These are phyloP conservation scores for Parastagonospora avenae DNA, from an alignment of 2,329 filamentous ascomycete genomes.

Conservation along the genomic window DNA sequence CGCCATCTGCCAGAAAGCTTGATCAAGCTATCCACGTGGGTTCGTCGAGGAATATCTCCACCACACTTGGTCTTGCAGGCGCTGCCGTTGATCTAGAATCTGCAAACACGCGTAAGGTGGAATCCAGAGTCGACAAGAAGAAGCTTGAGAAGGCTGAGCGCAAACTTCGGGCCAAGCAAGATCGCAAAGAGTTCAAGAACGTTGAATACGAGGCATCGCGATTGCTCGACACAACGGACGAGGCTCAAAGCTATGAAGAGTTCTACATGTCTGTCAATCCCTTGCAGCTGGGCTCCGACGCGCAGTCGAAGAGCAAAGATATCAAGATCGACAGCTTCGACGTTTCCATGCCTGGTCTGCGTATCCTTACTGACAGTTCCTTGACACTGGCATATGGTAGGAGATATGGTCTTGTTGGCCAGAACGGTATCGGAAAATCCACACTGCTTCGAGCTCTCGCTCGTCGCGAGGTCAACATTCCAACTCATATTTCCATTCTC, in stretches of 20 bases:
- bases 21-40: slow-evolving; percentile 96
- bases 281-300: slow-evolving; percentile 78
- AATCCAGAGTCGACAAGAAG: slow-evolving; percentile 97
- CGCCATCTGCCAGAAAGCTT: slow-evolving; percentile 79
- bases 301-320: slow-evolving; percentile 86
- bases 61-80: slow-evolving; percentile 85
- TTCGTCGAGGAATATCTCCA: slow-evolving; percentile 93
- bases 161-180: slow-evolving; percentile 97
- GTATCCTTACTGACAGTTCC: slow-evolving; percentile 89
- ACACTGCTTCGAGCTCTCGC: slow-evolving; percentile 92
- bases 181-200: slow-evolving; percentile 97
- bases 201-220: slow-evolving; percentile 97
- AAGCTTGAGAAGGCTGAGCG: slow-evolving; percentile 98
- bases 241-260: slow-evolving; percentile 93
- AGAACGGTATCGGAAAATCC: slow-evolving; percentile 91
- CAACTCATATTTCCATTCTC: slow-evolving; percentile 96
- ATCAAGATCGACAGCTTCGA: slow-evolving; percentile 98
- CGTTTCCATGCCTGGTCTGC: slow-evolving; percentile 84
- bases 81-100: slow-evolving; percentile 91
- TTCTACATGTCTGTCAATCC: slow-evolving; percentile 99
- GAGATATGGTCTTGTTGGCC: slow-evolving; percentile 94
- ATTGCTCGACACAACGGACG: slow-evolving; percentile 80
- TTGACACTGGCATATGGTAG: slow-evolving; percentile 90
- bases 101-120: slow-evolving; percentile 88
- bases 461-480: slow-evolving; percentile 90